Conservation (phyloP, 2,329 filamentous ascomycete genomes). For the Pyrenophora seminiperda region DNA sequence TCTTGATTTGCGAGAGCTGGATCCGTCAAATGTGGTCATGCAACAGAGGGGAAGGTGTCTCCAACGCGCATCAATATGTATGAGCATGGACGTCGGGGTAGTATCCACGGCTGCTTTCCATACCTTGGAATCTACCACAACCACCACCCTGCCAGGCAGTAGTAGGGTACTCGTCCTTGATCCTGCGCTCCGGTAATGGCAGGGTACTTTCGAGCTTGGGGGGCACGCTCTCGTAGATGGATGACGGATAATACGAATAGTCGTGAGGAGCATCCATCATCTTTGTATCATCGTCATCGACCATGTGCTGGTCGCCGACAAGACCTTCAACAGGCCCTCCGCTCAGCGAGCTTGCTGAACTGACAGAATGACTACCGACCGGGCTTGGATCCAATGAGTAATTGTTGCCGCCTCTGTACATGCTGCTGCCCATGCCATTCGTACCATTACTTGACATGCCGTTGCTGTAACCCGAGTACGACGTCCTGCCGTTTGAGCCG, state of each 20-base stretch:
- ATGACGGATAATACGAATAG: slow-evolving; percentile 55
- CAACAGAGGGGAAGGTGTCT: slow-evolving; percentile 8
- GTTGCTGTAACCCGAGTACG: slow-evolving; percentile 43
- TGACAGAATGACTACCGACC: slow-evolving; percentile 51
- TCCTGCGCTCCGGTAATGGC: slow-evolving; percentile 44
- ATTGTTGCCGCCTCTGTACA: slow-evolving; percentile 41
- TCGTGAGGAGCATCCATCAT: slow-evolving; percentile 51
- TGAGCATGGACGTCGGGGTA: slow-evolving; percentile 53
- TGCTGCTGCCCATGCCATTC: slow-evolving; percentile 37
- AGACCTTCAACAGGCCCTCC: slow-evolving; percentile 50
- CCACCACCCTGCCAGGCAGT: slow-evolving; percentile 47
- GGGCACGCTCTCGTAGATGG: slow-evolving; percentile 51
- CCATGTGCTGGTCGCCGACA: slow-evolving; percentile 50
- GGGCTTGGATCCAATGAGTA: slow-evolving; percentile 50
- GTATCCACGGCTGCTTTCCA: slow-evolving; percentile 54
- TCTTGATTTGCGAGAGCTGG: slow-evolving; percentile 1
- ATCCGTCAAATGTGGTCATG: slow-evolving; percentile 15
- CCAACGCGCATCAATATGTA: slow-evolving; percentile 42
- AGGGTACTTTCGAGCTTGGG: slow-evolving; percentile 39
- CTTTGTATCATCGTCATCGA: slow-evolving; percentile 45
- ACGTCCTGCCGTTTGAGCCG: slow-evolving; percentile 65
- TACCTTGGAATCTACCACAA: slow-evolving; percentile 53
- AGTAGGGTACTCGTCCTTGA: slow-evolving; percentile 52
- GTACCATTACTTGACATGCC: slow-evolving; percentile 40
- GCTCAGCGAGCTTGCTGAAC: slow-evolving; percentile 51